These are phyloP conservation scores for Fomitopsis palustris DNA, from an alignment of 1,284 basidiomycete genomes.

Conservation along the genomic window DNA sequence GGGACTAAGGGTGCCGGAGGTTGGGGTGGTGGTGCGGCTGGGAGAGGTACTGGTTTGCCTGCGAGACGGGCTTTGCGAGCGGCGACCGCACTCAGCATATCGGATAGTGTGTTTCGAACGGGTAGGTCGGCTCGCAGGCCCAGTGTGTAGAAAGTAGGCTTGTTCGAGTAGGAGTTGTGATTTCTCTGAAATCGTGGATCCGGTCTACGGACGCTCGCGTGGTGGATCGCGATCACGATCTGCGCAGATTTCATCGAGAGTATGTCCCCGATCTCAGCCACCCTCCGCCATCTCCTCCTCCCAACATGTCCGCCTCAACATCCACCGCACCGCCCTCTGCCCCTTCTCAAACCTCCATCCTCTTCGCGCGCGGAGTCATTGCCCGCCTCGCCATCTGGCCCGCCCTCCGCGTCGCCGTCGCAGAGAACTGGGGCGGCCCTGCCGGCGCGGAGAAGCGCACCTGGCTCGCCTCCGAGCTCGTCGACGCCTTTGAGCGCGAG, in stretches of 20 bases:
- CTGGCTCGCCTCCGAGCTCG: conserved; percentile 78
- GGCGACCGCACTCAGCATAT: conserved; percentile 63
- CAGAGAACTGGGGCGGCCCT: conserved; percentile 80
- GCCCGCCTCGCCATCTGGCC: conserved; percentile 81
- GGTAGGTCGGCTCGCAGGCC: too few species aligned
- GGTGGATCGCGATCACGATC: background rate
- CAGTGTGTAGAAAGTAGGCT: too few species aligned
- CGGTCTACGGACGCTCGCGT: background rate
- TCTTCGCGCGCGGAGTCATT: conserved; percentile 82
- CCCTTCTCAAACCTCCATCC: conserved; percentile 42
- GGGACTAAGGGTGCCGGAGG: conserved; percentile 8
- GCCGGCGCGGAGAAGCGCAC: conserved; percentile 68
- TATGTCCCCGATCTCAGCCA: background rate
- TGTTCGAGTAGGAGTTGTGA: too few species aligned
- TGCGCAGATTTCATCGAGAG: background rate
- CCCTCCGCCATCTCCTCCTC: background rate
- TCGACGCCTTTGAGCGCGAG: conserved; percentile 78
- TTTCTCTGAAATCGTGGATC: background rate
- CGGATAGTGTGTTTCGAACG: too few species aligned
- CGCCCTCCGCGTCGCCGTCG: conserved; percentile 78
- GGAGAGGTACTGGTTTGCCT: conserved; percentile 9
- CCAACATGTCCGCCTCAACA: background rate
- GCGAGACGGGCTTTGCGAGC: conserved; percentile 49
- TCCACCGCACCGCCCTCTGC: background rate
- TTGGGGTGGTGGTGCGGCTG: conserved; percentile 6